phyloP scores from a whole-genome alignment of 306 rosid species.

The Biancaea sappan region DNA sequence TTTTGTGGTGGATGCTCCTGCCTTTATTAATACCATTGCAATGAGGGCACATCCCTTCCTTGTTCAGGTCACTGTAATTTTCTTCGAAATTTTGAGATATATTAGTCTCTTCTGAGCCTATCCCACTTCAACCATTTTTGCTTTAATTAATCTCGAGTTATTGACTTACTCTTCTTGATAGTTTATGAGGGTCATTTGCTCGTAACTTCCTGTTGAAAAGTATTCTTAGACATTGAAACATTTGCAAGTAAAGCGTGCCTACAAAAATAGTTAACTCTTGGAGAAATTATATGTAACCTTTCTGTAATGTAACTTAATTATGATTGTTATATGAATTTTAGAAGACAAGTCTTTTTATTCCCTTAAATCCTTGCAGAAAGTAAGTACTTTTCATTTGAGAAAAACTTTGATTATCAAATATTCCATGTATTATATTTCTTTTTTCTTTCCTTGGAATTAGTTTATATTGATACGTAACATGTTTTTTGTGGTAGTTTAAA shows the following conservation, averaged over 20 bases:
- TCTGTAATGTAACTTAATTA: no score
- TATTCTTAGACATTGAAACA: neutral
- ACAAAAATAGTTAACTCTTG: neutral
- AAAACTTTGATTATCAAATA: no score
- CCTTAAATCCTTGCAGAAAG: no score
- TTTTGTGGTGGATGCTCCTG: slow-evolving; percentile 28
- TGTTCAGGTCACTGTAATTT: slow-evolving; percentile 23
- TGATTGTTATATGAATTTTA: no score
- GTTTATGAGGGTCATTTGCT: neutral
- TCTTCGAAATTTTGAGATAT: neutral
- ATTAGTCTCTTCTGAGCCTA: slow-evolving; percentile 18
- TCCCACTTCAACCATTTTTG: neutral
- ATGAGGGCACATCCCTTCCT: slow-evolving; percentile 42
- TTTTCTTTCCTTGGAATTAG: no score
- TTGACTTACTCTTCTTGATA: neutral
- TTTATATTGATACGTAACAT: no score
- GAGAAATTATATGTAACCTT: no score
- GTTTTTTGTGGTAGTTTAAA: no score
- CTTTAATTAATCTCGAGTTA: neutral
- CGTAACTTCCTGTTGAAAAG: neutral
- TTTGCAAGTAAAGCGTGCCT: neutral
- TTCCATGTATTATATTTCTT: no score
- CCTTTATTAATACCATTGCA: slow-evolving; percentile 25
- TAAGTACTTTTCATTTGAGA: no score
- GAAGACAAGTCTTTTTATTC: no score